Conservation (phyloP, 31 red algal species). For the Pterothamnion heteromorphum region DNA sequence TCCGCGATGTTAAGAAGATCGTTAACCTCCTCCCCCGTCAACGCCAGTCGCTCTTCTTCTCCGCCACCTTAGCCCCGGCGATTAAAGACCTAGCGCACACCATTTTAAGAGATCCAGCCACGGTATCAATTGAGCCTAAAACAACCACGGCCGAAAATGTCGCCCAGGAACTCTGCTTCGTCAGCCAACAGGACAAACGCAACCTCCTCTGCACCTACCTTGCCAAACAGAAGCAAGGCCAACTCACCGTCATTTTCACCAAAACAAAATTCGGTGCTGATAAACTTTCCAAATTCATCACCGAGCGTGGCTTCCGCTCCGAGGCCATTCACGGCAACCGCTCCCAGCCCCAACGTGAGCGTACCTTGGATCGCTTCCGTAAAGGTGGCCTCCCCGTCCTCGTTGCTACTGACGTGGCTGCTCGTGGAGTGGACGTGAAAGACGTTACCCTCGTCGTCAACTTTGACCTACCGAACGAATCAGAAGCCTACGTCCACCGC, state of each 20-base stretch:
- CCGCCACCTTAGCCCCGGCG: conserved; percentile 93
- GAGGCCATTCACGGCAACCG: conserved; percentile 94
- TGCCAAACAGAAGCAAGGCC: conserved; percentile 66
- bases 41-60: conserved; percentile 78
- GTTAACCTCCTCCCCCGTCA: conserved; percentile 60
- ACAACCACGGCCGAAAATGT: conserved; percentile 85
- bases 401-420: conserved; percentile 94
- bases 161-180: conserved; percentile 86
- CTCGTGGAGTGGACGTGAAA: conserved; percentile 90
- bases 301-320: conserved; percentile 71
- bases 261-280: conserved; percentile 86
- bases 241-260: conserved; percentile 79
- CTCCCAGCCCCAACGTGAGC: conserved; percentile 77
- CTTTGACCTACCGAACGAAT: conserved; percentile 89
- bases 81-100: conserved; percentile 85
- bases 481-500: conserved; percentile 94
- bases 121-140: conserved; percentile 81
- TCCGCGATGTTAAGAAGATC: conserved; percentile 88
- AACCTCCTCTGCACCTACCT: conserved; percentile 78
- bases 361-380: conserved; percentile 83
- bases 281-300: conserved; percentile 75
- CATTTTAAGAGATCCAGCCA: conserved; percentile 68
- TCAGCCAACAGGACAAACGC: conserved; percentile 92
- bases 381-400: conserved; percentile 65
- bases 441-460: conserved; percentile 89